Evolutionary conservation across 768 basidiomycete genomes (phyloP).

Genomic region (Rhizopogon vinicolor): DNA sequence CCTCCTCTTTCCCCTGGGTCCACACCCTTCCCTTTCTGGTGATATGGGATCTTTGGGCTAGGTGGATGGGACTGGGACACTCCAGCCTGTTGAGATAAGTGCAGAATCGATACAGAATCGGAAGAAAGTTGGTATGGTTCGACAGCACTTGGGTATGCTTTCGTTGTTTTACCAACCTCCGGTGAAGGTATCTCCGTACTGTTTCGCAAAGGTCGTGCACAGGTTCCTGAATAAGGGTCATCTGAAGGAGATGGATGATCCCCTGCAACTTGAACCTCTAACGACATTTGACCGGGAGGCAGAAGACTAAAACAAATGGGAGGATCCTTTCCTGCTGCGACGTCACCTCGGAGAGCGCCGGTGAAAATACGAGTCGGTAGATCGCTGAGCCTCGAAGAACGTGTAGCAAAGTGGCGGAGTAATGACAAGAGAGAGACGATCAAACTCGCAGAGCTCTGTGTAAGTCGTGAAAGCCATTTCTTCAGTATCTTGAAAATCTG

Average conservation of each 20-base stretch:
- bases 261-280: background rate
- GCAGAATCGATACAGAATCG: background rate
- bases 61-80: too few relatives aligned
- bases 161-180: background rate
- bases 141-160: background rate
- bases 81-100: background rate
- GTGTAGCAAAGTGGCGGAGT: too few relatives aligned
- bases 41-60: too few relatives aligned
- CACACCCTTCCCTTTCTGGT: too few relatives aligned
- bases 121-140: background rate
- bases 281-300: background rate
- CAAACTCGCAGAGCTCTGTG: too few relatives aligned
- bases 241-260: background rate
- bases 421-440: too few relatives aligned
- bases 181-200: background rate
- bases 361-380: too few relatives aligned
- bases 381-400: too few relatives aligned
- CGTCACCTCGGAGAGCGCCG: background rate
- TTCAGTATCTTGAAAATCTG: too few relatives aligned
- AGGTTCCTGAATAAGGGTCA: background rate
- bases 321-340: background rate
- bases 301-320: background rate
- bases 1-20: too few relatives aligned
- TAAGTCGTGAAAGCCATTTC: too few relatives aligned
- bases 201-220: background rate